Evolutionary conservation across 495 filamentous ascomycete species (phyloP).

Genomic region (Penicillium waksmanii): DNA sequence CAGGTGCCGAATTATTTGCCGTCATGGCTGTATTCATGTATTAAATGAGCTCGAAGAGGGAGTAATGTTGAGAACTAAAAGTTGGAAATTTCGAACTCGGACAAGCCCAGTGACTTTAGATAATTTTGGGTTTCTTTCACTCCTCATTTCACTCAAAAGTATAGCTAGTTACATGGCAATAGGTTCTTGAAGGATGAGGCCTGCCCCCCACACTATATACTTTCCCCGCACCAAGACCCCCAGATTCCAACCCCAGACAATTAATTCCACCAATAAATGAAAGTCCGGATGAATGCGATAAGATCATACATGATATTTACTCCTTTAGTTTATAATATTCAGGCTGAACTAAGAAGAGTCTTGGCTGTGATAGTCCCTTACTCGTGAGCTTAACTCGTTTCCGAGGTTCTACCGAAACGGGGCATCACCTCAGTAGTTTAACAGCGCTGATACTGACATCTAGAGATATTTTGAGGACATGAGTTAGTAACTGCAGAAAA

Average conservation of each 20-base stretch:
- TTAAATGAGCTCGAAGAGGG: background rate
- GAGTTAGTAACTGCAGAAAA: too few relatives aligned
- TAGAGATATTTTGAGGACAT: too few relatives aligned
- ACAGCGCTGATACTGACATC: too few relatives aligned
- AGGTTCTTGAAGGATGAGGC: background rate
- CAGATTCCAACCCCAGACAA: background rate
- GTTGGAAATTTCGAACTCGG: background rate
- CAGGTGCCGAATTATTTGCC: background rate
- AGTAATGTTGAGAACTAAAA: background rate
- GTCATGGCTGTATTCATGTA: background rate
- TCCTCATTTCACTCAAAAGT: too few relatives aligned
- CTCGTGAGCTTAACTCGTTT: background rate
- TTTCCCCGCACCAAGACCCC: slow-evolving; percentile 5
- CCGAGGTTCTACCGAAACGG: background rate
- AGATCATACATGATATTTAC: background rate
- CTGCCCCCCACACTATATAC: background rate
- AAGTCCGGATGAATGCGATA: background rate
- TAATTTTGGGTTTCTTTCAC: too few relatives aligned
- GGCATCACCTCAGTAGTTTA: too few relatives aligned
- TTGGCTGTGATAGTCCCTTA: background rate
- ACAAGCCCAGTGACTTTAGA: too few relatives aligned
- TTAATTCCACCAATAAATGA: background rate
- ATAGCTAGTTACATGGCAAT: too few relatives aligned
- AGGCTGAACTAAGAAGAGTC: background rate
- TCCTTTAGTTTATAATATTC: background rate